A percentile compares a stretch with the other conserved stretches of the same genome.
phyloP scores from a whole-genome alignment of 306 rosid species.

The Oxytropis ochrocephala region DNA sequence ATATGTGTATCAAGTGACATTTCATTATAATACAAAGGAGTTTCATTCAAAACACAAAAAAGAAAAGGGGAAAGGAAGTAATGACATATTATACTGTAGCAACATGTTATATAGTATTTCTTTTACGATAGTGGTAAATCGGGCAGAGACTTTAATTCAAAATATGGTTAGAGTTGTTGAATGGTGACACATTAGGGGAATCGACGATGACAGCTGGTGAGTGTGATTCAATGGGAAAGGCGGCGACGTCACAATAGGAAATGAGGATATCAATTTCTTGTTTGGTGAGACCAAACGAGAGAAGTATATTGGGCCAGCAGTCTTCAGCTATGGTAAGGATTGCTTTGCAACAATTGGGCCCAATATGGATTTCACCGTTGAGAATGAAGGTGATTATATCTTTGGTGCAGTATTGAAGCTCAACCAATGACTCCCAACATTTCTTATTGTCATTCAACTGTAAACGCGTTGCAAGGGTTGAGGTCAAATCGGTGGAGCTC shows the following conservation, averaged over 20 bases:
- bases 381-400: conserved; percentile 1
- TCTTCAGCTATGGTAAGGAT: conserved; percentile 19
- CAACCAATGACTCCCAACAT: conserved; percentile 17
- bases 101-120: no score
- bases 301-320: conserved; percentile 39
- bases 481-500: background rate
- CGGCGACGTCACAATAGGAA: background rate
- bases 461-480: background rate
- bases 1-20: no score
- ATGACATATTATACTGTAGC: no score
- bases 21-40: no score
- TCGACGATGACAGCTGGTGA: background rate
- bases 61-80: no score
- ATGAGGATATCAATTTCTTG: conserved; percentile 21
- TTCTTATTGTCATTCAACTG: background rate
- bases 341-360: conserved; percentile 26
- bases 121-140: no score
- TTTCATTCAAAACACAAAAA: no score
- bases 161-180: no score
- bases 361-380: conserved; percentile 19
- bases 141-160: no score
- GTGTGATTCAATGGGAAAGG: background rate
- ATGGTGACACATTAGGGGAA: no score
- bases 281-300: conserved; percentile 29
- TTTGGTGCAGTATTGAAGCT: conserved; percentile 5